Percentiles rank a stretch among this genome's conserved stretches.
Evolutionary conservation across 805 yeast species (phyloP).

Genomic region (Lipomyces yamadae): DNA sequence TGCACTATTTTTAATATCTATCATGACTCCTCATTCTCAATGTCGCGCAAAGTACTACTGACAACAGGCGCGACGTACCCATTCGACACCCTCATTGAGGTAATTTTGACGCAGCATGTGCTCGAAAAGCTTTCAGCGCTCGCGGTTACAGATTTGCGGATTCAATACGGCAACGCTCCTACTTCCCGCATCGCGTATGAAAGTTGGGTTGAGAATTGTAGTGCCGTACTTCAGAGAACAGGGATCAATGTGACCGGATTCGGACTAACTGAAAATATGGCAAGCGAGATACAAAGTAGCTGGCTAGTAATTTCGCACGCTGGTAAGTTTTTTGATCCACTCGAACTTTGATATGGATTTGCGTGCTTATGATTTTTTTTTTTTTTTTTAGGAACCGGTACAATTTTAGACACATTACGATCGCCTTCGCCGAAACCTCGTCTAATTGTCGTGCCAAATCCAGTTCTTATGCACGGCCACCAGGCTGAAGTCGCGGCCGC

Average conservation of each 20-base stretch:
- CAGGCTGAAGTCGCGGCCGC: constrained; percentile 76
- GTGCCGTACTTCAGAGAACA: constrained; percentile 4
- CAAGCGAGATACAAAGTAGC: constrained; percentile 51
- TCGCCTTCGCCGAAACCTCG: constrained; percentile 49
- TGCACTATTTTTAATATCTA: background rate
- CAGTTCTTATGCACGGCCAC: constrained; percentile 81
- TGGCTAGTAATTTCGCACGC: constrained; percentile 85
- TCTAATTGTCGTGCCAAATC: constrained; percentile 73
- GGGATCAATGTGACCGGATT: constrained; percentile 51
- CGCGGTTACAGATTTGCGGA: constrained; percentile 51
- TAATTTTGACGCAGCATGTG: constrained; percentile 49
- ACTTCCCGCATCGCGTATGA: constrained; percentile 40
- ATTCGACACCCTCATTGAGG: constrained; percentile 62
- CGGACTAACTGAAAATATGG: constrained; percentile 52
- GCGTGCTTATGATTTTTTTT: too few relatives aligned
- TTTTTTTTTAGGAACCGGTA: constrained; percentile 67
- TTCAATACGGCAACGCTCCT: constrained; percentile 64
- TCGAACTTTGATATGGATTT: too few relatives aligned
- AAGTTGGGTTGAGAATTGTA: constrained; percentile 18
- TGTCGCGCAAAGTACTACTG: constrained; percentile 50
- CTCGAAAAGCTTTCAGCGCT: constrained; percentile 45
- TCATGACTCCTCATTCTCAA: background rate
- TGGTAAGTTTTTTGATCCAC: constrained; percentile 44
- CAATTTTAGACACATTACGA: constrained; percentile 78
- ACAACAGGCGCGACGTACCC: constrained; percentile 94